A percentile compares a stretch with the other conserved stretches of the same genome.
Evolutionary conservation across 1,284 basidiomycete genomes (phyloP).

Genomic region (Austroboletus niveus): DNA sequence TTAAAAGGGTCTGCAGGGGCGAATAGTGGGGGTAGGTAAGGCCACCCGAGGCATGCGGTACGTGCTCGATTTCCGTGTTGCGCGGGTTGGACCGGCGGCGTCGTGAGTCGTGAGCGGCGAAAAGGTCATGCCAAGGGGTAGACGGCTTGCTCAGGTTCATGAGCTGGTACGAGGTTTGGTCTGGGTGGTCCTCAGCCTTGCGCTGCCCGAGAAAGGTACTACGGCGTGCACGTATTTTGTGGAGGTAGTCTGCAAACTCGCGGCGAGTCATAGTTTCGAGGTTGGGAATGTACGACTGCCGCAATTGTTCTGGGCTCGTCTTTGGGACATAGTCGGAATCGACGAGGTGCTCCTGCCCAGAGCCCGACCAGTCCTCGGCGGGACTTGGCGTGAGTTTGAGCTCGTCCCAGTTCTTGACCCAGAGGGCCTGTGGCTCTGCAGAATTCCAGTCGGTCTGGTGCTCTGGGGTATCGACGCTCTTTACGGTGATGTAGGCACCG

Average conservation of each 20-base stretch:
- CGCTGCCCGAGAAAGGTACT: constrained; percentile 47
- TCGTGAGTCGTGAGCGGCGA: constrained; percentile 37
- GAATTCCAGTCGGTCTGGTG: constrained; percentile 75
- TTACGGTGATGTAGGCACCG: constrained; percentile 57
- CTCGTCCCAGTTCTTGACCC: constrained; percentile 65
- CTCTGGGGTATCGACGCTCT: constrained; percentile 63
- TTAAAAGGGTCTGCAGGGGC: constrained; percentile 51
- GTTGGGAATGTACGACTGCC: constrained; percentile 38
- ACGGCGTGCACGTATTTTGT: constrained; percentile 52
- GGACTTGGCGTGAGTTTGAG: constrained; percentile 45
- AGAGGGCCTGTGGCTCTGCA: constrained; percentile 60
- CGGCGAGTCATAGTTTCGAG: constrained; percentile 44
- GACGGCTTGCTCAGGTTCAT: constrained; percentile 25
- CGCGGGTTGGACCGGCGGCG: constrained; percentile 29
- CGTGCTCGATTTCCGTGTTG: constrained; percentile 52
- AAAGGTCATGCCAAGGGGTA: constrained; percentile 34
- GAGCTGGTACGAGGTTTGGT: constrained; percentile 32
- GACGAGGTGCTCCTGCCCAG: constrained; percentile 18
- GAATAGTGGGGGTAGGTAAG: constrained; percentile 57
- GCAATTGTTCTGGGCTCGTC: constrained; percentile 16
- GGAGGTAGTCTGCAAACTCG: constrained; percentile 59
- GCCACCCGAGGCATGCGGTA: constrained; percentile 63
- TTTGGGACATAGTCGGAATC: constrained; percentile 29
- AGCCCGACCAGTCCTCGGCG: constrained; percentile 2
- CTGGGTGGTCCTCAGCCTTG: constrained; percentile 20